Evolutionary conservation across 2,329 filamentous ascomycete species (phyloP), one percentile per base, ranked within the genome.

Genomic region (Aspergillus quadrilineatus): DNA sequence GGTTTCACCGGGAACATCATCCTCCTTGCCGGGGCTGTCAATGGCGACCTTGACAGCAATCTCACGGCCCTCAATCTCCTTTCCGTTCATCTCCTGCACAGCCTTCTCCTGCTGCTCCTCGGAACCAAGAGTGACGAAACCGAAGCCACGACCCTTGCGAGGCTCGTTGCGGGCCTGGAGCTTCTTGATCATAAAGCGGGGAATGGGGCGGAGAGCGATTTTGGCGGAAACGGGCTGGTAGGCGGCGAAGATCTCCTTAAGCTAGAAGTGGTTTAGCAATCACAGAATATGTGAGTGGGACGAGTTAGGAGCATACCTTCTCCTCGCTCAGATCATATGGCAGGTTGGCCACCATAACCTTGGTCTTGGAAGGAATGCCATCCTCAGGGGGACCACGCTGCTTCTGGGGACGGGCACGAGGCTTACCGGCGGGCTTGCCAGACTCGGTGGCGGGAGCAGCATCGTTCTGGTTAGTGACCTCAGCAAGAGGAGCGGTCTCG

Each of bases 111-210:
- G 94, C 71, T 93, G 79, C 79, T 96, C 92, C 83, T 99, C 93
- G 15, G 91, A 95, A 63, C 89, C 89, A 61, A 99, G 88, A 60
- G 92, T 97, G 63, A 99, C 94, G 77, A 99, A 99, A 66, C 94
- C 94, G 76, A 99, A 99, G 65, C 94, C 94, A 82, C 94, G 94
- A 60, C 94, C 94, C 88, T 99, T 99, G 82, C 94, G 94, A 70
- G 93, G 88, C 82, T 99, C 94, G 73, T 92, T 92, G 75, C 94
- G 93, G 71, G 93, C 92, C 81, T 96, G 92, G 62, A 99, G 90
- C 86, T 99, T 99, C 89, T 97, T 97, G 80, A 99, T 94, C 94
- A 99, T 99, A 84, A 97, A 99, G 71, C 93, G 92, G 67, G 94
- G 94, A 67, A 99, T 99, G 51, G 94, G 94, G 70, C 94, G 93